Percentiles rank a stretch among this genome's conserved stretches.
Evolutionary conservation across 371 early-diverging fungal species (phyloP).

Genomic region (Mucor racemosus): DNA sequence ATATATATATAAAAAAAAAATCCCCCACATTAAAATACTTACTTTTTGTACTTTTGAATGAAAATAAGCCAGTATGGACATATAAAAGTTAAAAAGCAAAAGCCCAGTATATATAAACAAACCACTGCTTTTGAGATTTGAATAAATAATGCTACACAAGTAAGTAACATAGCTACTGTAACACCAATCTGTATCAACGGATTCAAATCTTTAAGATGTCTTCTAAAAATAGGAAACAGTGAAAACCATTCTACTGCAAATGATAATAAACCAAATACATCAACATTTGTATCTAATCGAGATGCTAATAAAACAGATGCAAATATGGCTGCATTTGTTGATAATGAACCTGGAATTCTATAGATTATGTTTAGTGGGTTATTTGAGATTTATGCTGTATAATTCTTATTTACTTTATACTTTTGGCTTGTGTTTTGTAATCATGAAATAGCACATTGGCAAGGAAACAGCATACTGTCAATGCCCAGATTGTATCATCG

Average conservation of each 20-base stretch:
- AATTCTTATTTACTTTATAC: conserved; percentile 51
- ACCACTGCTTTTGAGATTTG: conserved; percentile 76
- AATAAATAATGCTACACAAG: conserved; percentile 65
- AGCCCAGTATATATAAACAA: conserved; percentile 67
- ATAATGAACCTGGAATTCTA: conserved; percentile 90
- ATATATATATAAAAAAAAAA: not conserved
- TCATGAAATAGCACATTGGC: conserved; percentile 90
- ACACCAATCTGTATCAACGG: conserved; percentile 61
- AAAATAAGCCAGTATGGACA: conserved; percentile 92
- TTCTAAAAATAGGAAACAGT: conserved; percentile 87
- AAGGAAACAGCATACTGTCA: conserved; percentile 82
- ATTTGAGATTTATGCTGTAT: too few species aligned
- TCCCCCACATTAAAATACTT: too few species aligned
- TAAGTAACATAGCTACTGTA: conserved; percentile 63
- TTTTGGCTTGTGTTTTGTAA: conserved; percentile 64
- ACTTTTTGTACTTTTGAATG: conserved; percentile 94
- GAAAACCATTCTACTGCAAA: conserved; percentile 94
- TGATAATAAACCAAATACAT: conserved; percentile 88
- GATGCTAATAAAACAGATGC: conserved; percentile 95
- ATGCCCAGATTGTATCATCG: conserved; percentile 94
- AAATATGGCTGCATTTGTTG: conserved; percentile 95
- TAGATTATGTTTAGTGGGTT: too few species aligned
- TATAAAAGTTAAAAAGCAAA: conserved; percentile 80
- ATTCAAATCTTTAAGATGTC: conserved; percentile 72
- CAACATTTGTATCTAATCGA: conserved; percentile 75